Base-by-base conservation (phyloP, 176 grass and related monocot genomes). In the Paspalum vaginatum region DNA sequence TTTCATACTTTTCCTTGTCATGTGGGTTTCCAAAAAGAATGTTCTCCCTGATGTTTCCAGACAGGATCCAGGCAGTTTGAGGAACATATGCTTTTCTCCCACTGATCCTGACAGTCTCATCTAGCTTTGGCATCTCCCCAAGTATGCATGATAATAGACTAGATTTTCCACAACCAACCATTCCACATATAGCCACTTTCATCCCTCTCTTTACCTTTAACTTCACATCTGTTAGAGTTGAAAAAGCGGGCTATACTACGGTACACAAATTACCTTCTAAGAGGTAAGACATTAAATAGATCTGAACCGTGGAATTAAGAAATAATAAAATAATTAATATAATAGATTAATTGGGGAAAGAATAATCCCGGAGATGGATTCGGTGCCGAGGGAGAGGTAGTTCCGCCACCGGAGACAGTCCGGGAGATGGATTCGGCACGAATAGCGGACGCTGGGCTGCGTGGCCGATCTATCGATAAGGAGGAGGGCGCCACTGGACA, bases 161-260 rank as follows among this genome's bases (percentile, higher is more conserved):
- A 72, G 91, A 90, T 70, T 97, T 97, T 57, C 94, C 94, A 32
- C 91, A 94, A 42, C 94, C 94, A 8, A 92, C 94, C 62, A 90
- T 84, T 43, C 94, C 94, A 55, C 94, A 97, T 32, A 97, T 88
- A 73, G 91, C 94, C 62, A 97, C 94, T 89, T 97, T 97, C 94
- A 94, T 92, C 79, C 94, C 91, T 81, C 84, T 88, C 62, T 66
- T 87, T 60, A 90, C 87, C 26, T 84, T 91, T 60, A 97, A 88
- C 51, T 92, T 41, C 55, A 97, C 63, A 61, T 83, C 80, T 83
- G 56, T 81, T 47, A 97, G 75, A 79, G 91, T 94, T 83, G 85
- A 87, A 69, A 32, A 32, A 32, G 32, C 1, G 32, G 32, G 32
- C 3, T 32, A 3, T 32, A 32, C 32, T 32, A 32, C 32, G 32